Evolutionary conservation across 768 basidiomycete species (phyloP), one percentile per base, ranked within the genome.

Genomic region (Russula virescens): DNA sequence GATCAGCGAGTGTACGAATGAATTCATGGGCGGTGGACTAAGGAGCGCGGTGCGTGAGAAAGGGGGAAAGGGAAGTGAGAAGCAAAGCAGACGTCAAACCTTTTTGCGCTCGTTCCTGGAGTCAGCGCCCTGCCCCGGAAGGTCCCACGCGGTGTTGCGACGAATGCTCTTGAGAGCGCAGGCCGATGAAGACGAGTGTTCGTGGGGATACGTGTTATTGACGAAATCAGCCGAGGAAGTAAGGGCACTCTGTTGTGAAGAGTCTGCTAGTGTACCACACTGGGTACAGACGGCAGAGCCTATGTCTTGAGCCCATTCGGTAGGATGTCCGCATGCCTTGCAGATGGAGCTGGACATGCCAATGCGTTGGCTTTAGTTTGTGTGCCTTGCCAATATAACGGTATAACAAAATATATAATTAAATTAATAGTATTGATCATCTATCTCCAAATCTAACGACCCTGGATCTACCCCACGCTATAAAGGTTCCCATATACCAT

Each of bases 181-280:
- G 42, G 9, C 13, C 63, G 58, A 43, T 5, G 42, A 73, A 59
- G 46, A 66, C 58, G 52, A 71, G 73, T 69, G 62, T 62, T 74
- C 68, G 67, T 71, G 62, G 65, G 68, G 68, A 11, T 76, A 76
- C 58, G 71, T 69, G 58, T 76, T 73, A 34, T n/a, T 25, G 13
- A 69, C 58, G 49, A 75, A 68, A 64, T 79, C 77, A 23, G 69
- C 66, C 64, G 81, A 77, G 25, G 80, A 75, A 9, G 82, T 77
- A 53, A 92, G 81, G 45, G 88, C 73, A 28, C 78, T 78, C 75
- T 86, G 86, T 49, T 63, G 62, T 16, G 79, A 75, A 0, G 88
- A 78, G 68, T 89, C 84, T 11, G 74, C 76, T 21, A 92, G 81
- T n/a, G 84, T 84, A 18, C 86, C 90, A 67, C 90, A 91, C n/a